Base-by-base conservation (phyloP, 352 stramenopile species). In the Phytopythium ostracodes region DNA sequence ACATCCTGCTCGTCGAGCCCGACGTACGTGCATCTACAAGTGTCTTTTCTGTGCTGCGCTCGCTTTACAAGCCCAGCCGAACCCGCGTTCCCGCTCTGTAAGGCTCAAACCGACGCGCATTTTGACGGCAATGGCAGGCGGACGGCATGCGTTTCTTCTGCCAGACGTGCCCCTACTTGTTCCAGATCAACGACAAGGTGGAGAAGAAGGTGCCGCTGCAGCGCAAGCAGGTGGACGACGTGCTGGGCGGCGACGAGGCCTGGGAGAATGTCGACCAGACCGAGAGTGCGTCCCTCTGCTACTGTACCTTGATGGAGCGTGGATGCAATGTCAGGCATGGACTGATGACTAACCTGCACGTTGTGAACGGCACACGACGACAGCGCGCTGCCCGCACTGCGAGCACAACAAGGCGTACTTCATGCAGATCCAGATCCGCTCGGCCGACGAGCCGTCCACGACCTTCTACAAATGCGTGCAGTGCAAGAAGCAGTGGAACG, bases 361-460 rank as follows among this genome's bases (percentile, higher is more conserved):
- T 59, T 20, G 50, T 43, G 60, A 35, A 25, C 24, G 59, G 44
- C 58, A 3, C 53, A 1, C 49, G 27, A 8, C 46, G 24, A 8
- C 57, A 96, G 89, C 87, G 38, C 80, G 85, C 43, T 99, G 98
- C 75, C 97, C 97, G 4, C 81, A 92, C 68, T 99, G 97, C 71
- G 88, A 96, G 70, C 87, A 97, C 76, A 92, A 84, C 44, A 92
- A 98, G 73, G 98, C 98, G 15, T 99, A 99, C 80, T 99, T 99
- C 82, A 99, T 99, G 95, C 97, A 99, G 84, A 99, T 99, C 76
- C 98, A 99, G 84, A 99, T 99, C 80, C 87, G 98, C 50, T 99
- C 96, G 60, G 97, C 97, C 10, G 96, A 99, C 67, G 96, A 99
- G 71, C 96, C 96, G 7, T 99, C 98, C 87, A 99, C 97, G 49